Conservation (phyloP, 1,139 yeast species). For the Wickerhamiella infanticola region DNA sequence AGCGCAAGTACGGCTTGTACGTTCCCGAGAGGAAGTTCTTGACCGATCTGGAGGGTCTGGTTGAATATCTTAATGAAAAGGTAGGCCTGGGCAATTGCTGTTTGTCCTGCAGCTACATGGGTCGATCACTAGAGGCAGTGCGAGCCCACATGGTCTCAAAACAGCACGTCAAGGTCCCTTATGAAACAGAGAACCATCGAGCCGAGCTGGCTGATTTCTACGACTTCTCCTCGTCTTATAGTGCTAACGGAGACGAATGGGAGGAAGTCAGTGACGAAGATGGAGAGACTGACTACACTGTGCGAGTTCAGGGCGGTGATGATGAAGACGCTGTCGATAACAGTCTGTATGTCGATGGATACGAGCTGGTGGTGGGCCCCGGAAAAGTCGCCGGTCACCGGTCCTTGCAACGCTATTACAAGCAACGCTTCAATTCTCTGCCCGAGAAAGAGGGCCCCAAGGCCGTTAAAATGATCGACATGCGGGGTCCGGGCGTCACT, state of each 20-base stretch:
- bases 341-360: slow-evolving; percentile 41
- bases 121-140: slow-evolving; percentile 67
- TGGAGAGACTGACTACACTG: slow-evolving; percentile 30
- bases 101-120: slow-evolving; percentile 69
- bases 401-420: slow-evolving; percentile 70
- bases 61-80: slow-evolving; percentile 63
- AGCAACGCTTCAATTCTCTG: slow-evolving; percentile 69
- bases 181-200: slow-evolving; percentile 69
- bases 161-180: slow-evolving; percentile 80
- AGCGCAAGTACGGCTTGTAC: slow-evolving; percentile 61
- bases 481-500: slow-evolving; percentile 37
- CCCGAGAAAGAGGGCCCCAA: slow-evolving; percentile 77
- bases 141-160: slow-evolving; percentile 81
- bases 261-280: slow-evolving; percentile 30
- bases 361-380: slow-evolving; percentile 69
- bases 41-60: slow-evolving; percentile 51
- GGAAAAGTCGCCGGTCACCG: slow-evolving; percentile 87
- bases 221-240: slow-evolving; percentile 62
- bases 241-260: slow-evolving; percentile 30
- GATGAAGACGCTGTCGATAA: slow-evolving; percentile 24
- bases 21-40: slow-evolving; percentile 70
- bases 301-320: slow-evolving; percentile 36
- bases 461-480: slow-evolving; percentile 84
- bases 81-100: slow-evolving; percentile 80
- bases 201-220: slow-evolving; percentile 69